A percentile compares a stretch with the other conserved stretches of the same genome.
Evolutionary conservation across 2,329 filamentous ascomycete species (phyloP).

Genomic region (Ceratocystis alfenasii): DNA sequence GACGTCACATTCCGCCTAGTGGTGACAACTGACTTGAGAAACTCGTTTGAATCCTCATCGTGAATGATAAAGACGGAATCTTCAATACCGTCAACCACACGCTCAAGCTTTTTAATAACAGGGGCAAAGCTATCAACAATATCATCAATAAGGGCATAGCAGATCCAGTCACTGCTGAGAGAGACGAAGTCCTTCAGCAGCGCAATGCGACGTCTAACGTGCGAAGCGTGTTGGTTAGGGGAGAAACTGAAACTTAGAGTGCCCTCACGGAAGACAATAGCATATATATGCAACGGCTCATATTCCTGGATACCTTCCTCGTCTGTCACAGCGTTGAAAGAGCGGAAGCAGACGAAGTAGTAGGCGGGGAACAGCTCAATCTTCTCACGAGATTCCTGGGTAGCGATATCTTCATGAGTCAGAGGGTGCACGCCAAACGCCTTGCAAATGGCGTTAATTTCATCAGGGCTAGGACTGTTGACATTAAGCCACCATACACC

Average conservation of each 20-base stretch:
- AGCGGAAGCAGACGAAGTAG: slow-evolving; percentile 96
- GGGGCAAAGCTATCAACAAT: slow-evolving; percentile 95
- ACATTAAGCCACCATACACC: slow-evolving; percentile 99
- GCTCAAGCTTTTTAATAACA: slow-evolving; percentile 73
- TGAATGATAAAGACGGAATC: slow-evolving; percentile 90
- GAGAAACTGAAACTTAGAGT: slow-evolving; percentile 90
- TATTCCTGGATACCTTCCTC: slow-evolving; percentile 70
- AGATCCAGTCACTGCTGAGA: slow-evolving; percentile 95
- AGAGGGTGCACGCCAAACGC: slow-evolving; percentile 92
- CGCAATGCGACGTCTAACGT: slow-evolving; percentile 83
- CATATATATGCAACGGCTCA: slow-evolving; percentile 92
- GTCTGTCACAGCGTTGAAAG: slow-evolving; percentile 70
- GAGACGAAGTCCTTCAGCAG: slow-evolving; percentile 90
- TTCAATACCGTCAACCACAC: slow-evolving; percentile 84
- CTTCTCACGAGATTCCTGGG: slow-evolving; percentile 92
- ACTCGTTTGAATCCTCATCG: slow-evolving; percentile 75
- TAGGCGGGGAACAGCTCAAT: slow-evolving; percentile 96
- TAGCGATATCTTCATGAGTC: slow-evolving; percentile 91
- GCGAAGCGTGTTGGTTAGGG: slow-evolving; percentile 72
- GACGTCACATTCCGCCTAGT: slow-evolving; percentile 92
- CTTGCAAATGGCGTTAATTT: slow-evolving; percentile 77
- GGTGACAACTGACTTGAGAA: slow-evolving; percentile 77
- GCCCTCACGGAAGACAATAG: slow-evolving; percentile 90
- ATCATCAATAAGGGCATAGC: slow-evolving; percentile 95
- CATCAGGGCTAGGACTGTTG: slow-evolving; percentile 77